Base-by-base conservation (phyloP, 176 grass and related monocot genomes). In the Aegilops sharonensis region DNA sequence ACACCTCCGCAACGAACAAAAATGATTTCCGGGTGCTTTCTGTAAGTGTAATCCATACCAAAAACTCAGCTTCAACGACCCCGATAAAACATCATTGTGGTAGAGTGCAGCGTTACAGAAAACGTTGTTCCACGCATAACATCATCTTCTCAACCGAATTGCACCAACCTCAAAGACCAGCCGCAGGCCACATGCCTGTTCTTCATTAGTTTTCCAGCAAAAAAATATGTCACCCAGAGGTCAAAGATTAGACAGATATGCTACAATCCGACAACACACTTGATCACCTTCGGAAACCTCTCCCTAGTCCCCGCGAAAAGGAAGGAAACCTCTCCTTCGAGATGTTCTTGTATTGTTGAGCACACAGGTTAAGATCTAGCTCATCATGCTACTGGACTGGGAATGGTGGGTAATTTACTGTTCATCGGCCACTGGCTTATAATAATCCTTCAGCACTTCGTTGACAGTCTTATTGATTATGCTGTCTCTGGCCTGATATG, bases 391-490 rank as follows among this genome's bases (percentile, higher is more conserved):
- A 59, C 65, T 72, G 65, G 14, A 54, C 37, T 15, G 8, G 35
- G 7, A 61, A 15, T 31, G 3, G 73, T 15, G 13, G 23, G 1
- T 75, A 2, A 60, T 9, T 68, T 62, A 60, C 5, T 21, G 5
- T 89, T 80, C 85, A 17, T 61, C 39, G 1, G 18, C 73, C 9
- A 35, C 39, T 31, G 39, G 29, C 11, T 80, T 75, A 32, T 24
- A 73, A 23, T 11, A 73, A 23, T 11, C 29, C 40, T 68, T 69
- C 57, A 91, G 81, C 12, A 84, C 25, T 68, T 91, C 85, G 20
- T 84, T 81, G 8, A 91, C 50, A 37, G 89, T 75, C 67, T 84
- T 87, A 56, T 91, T 91, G 48, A 91, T 13, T 69, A 87, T 18
- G 62, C 61, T 91, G 29, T 68, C 85, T 70, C 27, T 81, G 36